A percentile compares a stretch with the other conserved stretches of the same genome.
Evolutionary conservation across 192 early-diverging fungal species (phyloP).

Genomic region (Rhizophlyctis rosea): DNA sequence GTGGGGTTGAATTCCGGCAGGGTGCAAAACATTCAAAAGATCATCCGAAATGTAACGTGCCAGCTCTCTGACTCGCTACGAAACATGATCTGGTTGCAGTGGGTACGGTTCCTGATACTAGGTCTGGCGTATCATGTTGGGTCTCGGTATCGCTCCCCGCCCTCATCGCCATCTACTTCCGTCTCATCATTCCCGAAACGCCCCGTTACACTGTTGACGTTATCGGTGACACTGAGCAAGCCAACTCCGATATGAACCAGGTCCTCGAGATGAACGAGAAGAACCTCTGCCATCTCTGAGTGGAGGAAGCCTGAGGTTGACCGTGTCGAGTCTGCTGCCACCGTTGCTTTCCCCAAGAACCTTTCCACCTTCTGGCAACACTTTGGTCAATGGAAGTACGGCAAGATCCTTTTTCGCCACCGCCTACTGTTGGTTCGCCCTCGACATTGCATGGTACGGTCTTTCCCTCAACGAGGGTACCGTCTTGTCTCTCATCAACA

Average conservation of each 20-base stretch:
- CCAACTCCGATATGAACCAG: slow-evolving; percentile 31
- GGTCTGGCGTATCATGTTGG: slow-evolving; percentile 89
- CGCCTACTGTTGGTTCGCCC: slow-evolving; percentile 45
- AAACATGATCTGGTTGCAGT: slow-evolving; percentile 12
- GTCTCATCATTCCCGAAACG: slow-evolving; percentile 86
- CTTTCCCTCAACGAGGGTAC: slow-evolving; percentile 28
- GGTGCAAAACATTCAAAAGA: not conserved
- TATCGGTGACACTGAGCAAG: slow-evolving; percentile 63
- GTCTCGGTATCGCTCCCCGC: slow-evolving; percentile 82
- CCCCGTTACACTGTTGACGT: slow-evolving; percentile 81
- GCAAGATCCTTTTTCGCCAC: slow-evolving; percentile 66
- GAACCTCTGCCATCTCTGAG: no score
- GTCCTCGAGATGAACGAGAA: slow-evolving; percentile 25
- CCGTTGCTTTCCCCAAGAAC: slow-evolving; percentile 12
- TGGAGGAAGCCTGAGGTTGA: no score
- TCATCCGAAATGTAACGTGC: slow-evolving; percentile 7
- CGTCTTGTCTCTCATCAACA: slow-evolving; percentile 24
- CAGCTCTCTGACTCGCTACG: slow-evolving; percentile 3
- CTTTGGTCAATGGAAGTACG: slow-evolving; percentile 78
- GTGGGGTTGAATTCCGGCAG: not conserved
- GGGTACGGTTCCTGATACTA: slow-evolving; percentile 46
- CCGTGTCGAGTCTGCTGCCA: no score
- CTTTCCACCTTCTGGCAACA: slow-evolving; percentile 44
- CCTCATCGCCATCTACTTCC: slow-evolving; percentile 83
- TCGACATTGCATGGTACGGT: slow-evolving; percentile 54